phyloP scores from a whole-genome alignment of 352 stramenopile species.

The Globisporangium irregulare region DNA sequence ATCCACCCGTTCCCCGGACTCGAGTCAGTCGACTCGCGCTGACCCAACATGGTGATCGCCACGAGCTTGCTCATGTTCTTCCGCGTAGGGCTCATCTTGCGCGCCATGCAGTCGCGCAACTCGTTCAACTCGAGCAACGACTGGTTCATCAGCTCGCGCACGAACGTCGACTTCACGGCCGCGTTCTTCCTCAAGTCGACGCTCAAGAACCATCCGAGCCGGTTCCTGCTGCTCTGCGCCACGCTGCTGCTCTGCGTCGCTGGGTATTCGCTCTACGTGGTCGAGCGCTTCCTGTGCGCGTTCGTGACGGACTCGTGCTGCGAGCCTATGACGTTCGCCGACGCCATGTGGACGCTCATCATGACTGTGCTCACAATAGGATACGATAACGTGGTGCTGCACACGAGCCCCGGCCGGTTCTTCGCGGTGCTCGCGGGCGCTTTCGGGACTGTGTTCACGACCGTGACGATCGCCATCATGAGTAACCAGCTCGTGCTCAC shows the following conservation, averaged over 20 bases:
- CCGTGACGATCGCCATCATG: constrained; percentile 76
- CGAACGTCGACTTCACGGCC: constrained; percentile 71
- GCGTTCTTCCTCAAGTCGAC: constrained; percentile 77
- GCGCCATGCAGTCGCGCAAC: constrained; percentile 58
- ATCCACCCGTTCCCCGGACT: constrained; percentile 73
- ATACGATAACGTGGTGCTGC: constrained; percentile 64
- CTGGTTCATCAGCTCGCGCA: constrained; percentile 78
- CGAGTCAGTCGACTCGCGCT: constrained; percentile 55
- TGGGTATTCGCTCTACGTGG: constrained; percentile 61
- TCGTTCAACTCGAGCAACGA: constrained; percentile 81
- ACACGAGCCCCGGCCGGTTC: constrained; percentile 41
- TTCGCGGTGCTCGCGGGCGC: constrained; percentile 50
- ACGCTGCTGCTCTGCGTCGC: constrained; percentile 36
- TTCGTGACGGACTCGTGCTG: constrained; percentile 57
- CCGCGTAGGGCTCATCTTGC: constrained; percentile 47
- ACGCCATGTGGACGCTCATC: constrained; percentile 63
- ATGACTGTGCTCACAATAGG: constrained; percentile 76
- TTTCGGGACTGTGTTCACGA: constrained; percentile 53
- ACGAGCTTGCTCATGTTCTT: constrained; percentile 62
- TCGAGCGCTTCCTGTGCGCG: constrained; percentile 71
- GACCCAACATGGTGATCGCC: constrained; percentile 55
- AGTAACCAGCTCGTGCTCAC: constrained; percentile 71
- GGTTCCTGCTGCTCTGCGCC: constrained; percentile 44
- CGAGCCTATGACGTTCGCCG: constrained; percentile 41
- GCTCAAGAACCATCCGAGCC: constrained; percentile 64